Evolutionary conservation across 352 stramenopile genomes (phyloP).

Genomic region (Pythium oligandrum): DNA sequence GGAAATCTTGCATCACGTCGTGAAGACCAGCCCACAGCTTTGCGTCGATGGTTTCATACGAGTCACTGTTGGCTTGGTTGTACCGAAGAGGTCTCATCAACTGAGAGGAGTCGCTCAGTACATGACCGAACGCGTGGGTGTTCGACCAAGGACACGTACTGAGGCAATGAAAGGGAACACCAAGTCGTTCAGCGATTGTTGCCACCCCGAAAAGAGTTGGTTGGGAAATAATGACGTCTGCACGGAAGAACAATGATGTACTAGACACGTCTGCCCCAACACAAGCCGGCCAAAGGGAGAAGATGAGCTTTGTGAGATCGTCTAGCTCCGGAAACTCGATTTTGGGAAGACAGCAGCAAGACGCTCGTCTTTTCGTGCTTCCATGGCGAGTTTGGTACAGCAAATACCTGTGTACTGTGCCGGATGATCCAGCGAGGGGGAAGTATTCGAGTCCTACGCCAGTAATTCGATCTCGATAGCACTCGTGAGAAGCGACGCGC

Average conservation of each 20-base stretch:
- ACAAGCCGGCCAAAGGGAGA: constrained; percentile 57
- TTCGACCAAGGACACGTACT: constrained; percentile 39
- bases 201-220: constrained; percentile 55
- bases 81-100: constrained; percentile 41
- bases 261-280: constrained; percentile 37
- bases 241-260: constrained; percentile 44
- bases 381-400: constrained; percentile 33
- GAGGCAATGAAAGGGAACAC: constrained; percentile 68
- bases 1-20: constrained; percentile 53
- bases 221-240: constrained; percentile 66
- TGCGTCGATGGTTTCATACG: constrained; percentile 49
- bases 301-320: constrained; percentile 46
- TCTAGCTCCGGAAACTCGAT: constrained; percentile 37
- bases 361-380: constrained; percentile 24
- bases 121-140: constrained; percentile 54
- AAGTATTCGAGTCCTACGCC: constrained; percentile 61
- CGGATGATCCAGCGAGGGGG: constrained; percentile 44
- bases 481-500: constrained; percentile 81
- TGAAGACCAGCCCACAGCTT: constrained; percentile 42
- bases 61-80: constrained; percentile 34
- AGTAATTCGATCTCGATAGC: constrained; percentile 62
- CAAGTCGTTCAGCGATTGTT: constrained; percentile 60
- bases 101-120: constrained; percentile 27
- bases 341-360: constrained; percentile 20
- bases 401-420: constrained; percentile 47